These are phyloP conservation scores for Isabelozyma rhagii DNA, from an alignment of 805 yeast genomes.

Conservation along the genomic window DNA sequence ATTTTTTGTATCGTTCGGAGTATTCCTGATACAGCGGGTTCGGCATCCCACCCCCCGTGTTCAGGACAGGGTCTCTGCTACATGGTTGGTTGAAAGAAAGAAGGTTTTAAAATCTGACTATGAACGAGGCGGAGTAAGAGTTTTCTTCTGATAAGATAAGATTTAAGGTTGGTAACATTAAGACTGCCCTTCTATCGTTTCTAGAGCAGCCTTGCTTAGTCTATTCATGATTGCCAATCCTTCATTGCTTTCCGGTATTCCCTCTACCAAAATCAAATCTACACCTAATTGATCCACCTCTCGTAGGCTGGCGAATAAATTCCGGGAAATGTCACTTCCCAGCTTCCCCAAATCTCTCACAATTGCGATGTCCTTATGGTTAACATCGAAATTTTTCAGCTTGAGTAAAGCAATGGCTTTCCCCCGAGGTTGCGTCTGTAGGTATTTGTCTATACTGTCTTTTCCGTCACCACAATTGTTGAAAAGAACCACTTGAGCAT, in stretches of 20 bases:
- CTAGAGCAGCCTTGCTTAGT: conserved; percentile 75
- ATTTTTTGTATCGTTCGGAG: not conserved
- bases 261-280: conserved; percentile 79
- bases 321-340: conserved; percentile 67
- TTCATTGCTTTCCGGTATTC: conserved; percentile 68
- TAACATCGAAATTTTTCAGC: conserved; percentile 30
- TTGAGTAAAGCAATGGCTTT: conserved; percentile 51
- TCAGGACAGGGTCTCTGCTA: not conserved
- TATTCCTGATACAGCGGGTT: not conserved
- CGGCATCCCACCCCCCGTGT: not conserved
- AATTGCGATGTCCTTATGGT: conserved; percentile 5
- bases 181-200: conserved; percentile 6
- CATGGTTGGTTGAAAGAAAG: not conserved
- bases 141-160: too few relatives aligned
- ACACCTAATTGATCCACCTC: conserved; percentile 69
- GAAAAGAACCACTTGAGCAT: conserved; percentile 74
- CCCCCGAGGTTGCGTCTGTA: conserved; percentile 13
- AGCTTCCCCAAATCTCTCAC: conserved; percentile 41
- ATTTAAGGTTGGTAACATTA: too few relatives aligned
- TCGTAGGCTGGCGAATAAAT: conserved; percentile 69
- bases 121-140: too few relatives aligned
- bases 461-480: conserved; percentile 46
- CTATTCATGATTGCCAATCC: conserved; percentile 96
- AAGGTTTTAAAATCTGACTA: too few relatives aligned
- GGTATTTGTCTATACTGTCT: conserved; percentile 25